Conservation (phyloP, 2,329 filamentous ascomycete species). For the Fusarium mexicanum region DNA sequence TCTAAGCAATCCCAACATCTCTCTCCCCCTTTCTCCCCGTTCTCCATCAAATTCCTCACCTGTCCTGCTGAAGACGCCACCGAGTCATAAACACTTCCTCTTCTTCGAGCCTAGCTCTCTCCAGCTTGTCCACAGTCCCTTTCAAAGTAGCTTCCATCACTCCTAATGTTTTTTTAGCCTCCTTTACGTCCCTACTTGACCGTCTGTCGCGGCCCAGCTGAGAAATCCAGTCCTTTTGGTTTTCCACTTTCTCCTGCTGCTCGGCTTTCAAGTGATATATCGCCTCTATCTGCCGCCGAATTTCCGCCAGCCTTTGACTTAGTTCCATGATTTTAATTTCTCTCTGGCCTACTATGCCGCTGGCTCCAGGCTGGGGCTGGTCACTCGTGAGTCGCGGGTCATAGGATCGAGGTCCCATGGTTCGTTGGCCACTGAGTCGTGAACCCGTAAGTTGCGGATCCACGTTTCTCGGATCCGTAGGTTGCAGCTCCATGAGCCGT, state of each 20-base stretch:
- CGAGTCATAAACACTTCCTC: background rate
- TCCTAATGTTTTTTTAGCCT: background rate
- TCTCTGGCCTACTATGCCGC: rapidly evolving
- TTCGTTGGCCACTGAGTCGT: background rate
- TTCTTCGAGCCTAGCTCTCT: background rate
- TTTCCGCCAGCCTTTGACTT: rapidly evolving
- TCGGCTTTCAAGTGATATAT: background rate
- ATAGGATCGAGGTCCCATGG: background rate
- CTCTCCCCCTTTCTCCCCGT: background rate
- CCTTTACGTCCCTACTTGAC: rapidly evolving
- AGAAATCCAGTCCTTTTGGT: rapidly evolving
- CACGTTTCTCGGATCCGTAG: background rate
- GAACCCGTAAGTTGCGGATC: background rate
- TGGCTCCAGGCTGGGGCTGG: background rate
- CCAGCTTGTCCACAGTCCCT: background rate
- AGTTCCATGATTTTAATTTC: background rate
- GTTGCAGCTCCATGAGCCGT: background rate
- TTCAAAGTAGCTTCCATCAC: rapidly evolving
- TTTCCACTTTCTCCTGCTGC: background rate
- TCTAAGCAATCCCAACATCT: background rate
- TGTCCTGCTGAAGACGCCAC: background rate
- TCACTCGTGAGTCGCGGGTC: background rate
- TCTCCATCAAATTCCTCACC: background rate
- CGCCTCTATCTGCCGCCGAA: background rate
- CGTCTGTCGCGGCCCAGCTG: background rate